Base-by-base conservation (phyloP, 2,329 filamentous ascomycete genomes). In the Diaporthe sp. region DNA sequence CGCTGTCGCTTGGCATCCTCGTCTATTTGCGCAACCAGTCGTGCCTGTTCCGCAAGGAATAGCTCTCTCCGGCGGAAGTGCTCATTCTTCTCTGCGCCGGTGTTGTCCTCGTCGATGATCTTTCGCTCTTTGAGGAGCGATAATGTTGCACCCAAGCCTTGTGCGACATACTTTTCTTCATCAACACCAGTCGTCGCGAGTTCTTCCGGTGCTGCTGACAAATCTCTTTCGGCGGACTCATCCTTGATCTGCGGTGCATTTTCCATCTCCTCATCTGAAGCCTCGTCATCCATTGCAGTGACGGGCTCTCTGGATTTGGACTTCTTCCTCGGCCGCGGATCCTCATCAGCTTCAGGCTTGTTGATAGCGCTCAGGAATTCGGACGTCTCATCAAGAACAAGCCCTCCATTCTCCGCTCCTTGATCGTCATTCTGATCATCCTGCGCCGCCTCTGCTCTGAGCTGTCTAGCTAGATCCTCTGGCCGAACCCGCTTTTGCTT, bases 371-470 rank as follows among this genome's bases (percentile, higher is more conserved):
- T 94, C 42, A 99, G 94, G 80, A 99, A 99, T 80, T 98, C 96
- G 0, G 95, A 95, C 0, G 96, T 98, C 82, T 98, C 97, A 76
- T 98, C 96, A 74, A 99, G 96, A n/a, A 98, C 90, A 2, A 99
- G 87, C 1, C 95, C 96, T 42, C 85, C 86, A 3, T 80, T 82
- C 55, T 85, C 82, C 6, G 75, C 78, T 37, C 81, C 82, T 9
- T 80, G 79, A 2, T 87, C 87, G 46, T 86, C 86, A 69, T 89
- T 88, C 57, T 88, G 87, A 13, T 84, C 81, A 4, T 90, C 87
- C 0, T 88, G 86, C 4, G 89, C 86, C 34, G 89, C 89, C 68
- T 93, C 91, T 42, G 92, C 90, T 28, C 92, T 92, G 53, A 99
- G 86, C 81, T 97, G 94, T 78, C 92, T 92, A 25, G 94, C 96